Evolutionary conservation across 768 basidiomycete genomes (phyloP), one percentile per base, ranked within the genome.

Genomic region (Pholiota conissans): DNA sequence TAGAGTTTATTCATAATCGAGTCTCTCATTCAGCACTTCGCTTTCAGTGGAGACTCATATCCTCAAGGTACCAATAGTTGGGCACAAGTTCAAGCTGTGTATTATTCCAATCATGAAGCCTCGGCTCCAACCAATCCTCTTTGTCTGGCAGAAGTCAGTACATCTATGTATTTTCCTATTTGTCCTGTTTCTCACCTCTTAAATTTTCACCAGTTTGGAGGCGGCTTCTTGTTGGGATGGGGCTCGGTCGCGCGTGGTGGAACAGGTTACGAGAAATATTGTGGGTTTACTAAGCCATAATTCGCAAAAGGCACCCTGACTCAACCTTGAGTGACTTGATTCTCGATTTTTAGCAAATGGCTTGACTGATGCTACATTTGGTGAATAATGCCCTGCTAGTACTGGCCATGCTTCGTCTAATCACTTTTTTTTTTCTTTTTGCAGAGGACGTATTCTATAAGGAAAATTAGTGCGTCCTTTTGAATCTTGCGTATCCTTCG

Each of bases 401-500:
- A n/a, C n/a, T n/a, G n/a, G n/a, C n/a, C n/a, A n/a, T n/a, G n/a
- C n/a, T n/a, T n/a, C n/a, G n/a, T n/a, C n/a, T n/a, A n/a, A n/a
- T n/a, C n/a, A n/a, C n/a, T n/a, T n/a, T n/a, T n/a, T n/a, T n/a
- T n/a, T n/a, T n/a, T n/a, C n/a, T n/a, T n/a, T n/a, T n/a, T n/a
- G n/a, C n/a, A 81, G 80, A 82, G 63, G 76, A 78, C 54, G 70
- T 82, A 1, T 82, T 82, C 58, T 81, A 81, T 65, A 81, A 81
- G 63, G 80, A 82, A 55, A 76, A 73, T 49, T 82, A 81, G 79
- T 80, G 61, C 54, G 76, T 63, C 7, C 16, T 4, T 13, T 4
- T n/a, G n/a, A n/a, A n/a, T 13, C 18, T 27, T 7, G 4, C 22
- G 3, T 22, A 18, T 4, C 28, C 37, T 37, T 20, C 1, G n/a